These are phyloP conservation scores for Drechslera avenae DNA, from an alignment of 2,329 filamentous ascomycete species.

Conservation along the genomic window DNA sequence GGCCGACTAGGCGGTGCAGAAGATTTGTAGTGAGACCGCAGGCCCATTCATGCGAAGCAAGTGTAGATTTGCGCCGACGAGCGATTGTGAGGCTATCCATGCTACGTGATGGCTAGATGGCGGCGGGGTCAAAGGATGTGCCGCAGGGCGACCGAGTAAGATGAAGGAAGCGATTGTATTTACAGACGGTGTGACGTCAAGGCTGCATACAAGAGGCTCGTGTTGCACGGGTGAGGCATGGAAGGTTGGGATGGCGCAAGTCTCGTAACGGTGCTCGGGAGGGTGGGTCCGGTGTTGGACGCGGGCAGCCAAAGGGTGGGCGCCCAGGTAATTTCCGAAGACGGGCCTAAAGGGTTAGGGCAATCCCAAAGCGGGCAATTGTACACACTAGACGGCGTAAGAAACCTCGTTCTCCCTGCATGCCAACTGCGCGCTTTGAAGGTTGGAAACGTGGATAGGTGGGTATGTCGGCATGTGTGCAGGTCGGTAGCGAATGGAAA, in stretches of 20 bases:
- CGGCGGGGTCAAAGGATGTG: background rate
- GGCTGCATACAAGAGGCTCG: constrained; percentile 3
- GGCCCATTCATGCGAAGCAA: background rate
- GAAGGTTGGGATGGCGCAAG: constrained; percentile 11
- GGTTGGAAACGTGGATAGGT: background rate
- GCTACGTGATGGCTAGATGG: background rate
- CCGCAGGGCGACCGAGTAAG: constrained; percentile 16
- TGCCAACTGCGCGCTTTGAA: background rate
- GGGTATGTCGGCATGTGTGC: no score
- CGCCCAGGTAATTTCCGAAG: constrained; percentile 36
- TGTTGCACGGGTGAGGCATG: background rate
- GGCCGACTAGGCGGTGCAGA: background rate
- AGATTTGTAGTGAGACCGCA: background rate
- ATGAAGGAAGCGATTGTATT: constrained; percentile 1
- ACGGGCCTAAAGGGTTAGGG: constrained; percentile 5
- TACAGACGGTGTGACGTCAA: constrained; percentile 26
- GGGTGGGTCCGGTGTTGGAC: constrained; percentile 24
- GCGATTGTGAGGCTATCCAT: background rate
- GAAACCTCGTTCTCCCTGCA: background rate
- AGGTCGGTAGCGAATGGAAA: constrained; percentile 11
- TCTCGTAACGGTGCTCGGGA: constrained; percentile 17
- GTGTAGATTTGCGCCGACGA: background rate
- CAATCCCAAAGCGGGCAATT: constrained; percentile 17
- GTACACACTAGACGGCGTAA: constrained; percentile 11
- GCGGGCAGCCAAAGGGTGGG: constrained; percentile 26